These are phyloP conservation scores for Eutrema salsugineum DNA, from an alignment of 441 rosid species.

Conservation along the genomic window DNA sequence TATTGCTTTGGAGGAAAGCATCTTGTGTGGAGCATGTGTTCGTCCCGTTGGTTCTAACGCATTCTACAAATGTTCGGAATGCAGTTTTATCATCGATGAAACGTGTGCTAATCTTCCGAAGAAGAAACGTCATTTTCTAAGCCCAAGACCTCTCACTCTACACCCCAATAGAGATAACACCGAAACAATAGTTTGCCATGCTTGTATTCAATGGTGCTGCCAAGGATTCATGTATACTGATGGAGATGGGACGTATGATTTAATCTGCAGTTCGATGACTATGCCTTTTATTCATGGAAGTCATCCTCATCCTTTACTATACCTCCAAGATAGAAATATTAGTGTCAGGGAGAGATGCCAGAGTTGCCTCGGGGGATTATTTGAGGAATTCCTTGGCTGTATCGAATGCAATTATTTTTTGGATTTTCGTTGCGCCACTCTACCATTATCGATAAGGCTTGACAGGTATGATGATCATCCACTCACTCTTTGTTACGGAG, in stretches of 20 bases:
- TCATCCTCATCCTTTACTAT: no score
- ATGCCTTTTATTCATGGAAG: no score
- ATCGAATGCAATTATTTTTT: no score
- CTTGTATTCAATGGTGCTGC: neutral
- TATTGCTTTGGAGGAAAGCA: neutral
- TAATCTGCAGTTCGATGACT: neutral
- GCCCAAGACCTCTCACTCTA: neutral
- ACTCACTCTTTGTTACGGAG: constrained; percentile 15
- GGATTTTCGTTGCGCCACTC: no score
- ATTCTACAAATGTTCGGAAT: neutral
- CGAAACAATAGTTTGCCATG: neutral
- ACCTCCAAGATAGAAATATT: no score
- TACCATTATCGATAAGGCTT: no score
- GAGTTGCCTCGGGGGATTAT: no score
- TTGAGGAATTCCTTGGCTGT: no score
- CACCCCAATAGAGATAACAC: rapidly evolving
- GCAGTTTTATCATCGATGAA: neutral
- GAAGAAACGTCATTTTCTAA: neutral
- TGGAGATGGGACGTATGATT: neutral
- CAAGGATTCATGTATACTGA: neutral
- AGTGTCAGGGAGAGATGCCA: no score
- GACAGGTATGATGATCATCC: no score
- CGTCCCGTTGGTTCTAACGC: neutral
- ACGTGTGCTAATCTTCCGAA: neutral
- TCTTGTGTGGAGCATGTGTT: neutral